Conservation (phyloP, 176 grass and related monocot species). For the Luzula sylvatica region DNA sequence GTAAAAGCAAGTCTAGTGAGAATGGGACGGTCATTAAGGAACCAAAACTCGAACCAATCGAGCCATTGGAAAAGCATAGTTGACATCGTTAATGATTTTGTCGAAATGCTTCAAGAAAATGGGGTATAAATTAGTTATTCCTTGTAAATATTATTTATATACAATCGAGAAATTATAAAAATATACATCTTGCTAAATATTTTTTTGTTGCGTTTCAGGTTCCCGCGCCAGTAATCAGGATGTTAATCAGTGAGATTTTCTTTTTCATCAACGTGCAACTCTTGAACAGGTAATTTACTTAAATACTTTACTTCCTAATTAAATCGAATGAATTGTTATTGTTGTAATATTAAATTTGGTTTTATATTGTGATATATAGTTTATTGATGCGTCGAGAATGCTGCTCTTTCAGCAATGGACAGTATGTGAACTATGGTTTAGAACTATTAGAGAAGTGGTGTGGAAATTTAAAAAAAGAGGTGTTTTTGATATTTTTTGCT, state of each 20-base stretch:
- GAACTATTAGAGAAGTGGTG: slow-evolving; percentile 75
- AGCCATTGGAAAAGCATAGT: slow-evolving; percentile 67
- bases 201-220: slow-evolving; percentile 40
- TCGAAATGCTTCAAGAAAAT: slow-evolving; percentile 72
- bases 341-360: slow-evolving; percentile 4
- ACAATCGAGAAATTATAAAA: slow-evolving; percentile 4
- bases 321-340: slow-evolving; percentile 8
- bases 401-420: slow-evolving; percentile 97
- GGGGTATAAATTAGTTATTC: slow-evolving; percentile 46
- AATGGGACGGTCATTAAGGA: slow-evolving; percentile 23
- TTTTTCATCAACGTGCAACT: slow-evolving; percentile 87
- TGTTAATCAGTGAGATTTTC: slow-evolving; percentile 67
- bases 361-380: slow-evolving; percentile 25
- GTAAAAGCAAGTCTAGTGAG: slow-evolving; percentile 70
- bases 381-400: slow-evolving; percentile 73
- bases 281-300: slow-evolving; percentile 66
- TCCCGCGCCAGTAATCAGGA: slow-evolving; percentile 48
- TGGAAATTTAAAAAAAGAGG: slow-evolving; percentile 60
- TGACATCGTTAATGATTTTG: slow-evolving; percentile 54
- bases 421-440: slow-evolving; percentile 89
- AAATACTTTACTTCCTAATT: background rate
- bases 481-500: slow-evolving; percentile 13
- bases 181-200: slow-evolving; percentile 8
- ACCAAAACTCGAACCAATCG: slow-evolving; percentile 38
- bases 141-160: background rate